These are phyloP conservation scores for Zygotorulaspora chibaensis DNA, from an alignment of 805 yeast genomes.

Conservation along the genomic window DNA sequence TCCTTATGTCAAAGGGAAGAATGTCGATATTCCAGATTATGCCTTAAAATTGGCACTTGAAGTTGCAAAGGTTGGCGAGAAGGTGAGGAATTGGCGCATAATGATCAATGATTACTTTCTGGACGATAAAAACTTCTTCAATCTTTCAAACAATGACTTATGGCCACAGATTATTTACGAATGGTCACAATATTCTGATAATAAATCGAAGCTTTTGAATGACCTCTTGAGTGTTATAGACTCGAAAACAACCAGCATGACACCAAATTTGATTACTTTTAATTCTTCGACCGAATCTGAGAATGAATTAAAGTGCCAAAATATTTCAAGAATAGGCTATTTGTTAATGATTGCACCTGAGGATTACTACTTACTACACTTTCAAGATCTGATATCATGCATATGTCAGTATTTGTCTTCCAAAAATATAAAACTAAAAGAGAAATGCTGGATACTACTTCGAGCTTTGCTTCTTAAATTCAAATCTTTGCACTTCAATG, in stretches of 20 bases:
- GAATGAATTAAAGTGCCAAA: constrained; percentile 46
- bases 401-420: constrained; percentile 38
- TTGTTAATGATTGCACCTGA: constrained; percentile 57
- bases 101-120: constrained; percentile 59
- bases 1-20: constrained; percentile 49
- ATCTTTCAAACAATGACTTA: constrained; percentile 15
- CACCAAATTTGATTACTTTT: constrained; percentile 54
- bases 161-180: constrained; percentile 56
- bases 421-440: constrained; percentile 29
- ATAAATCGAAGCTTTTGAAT: constrained; percentile 46
- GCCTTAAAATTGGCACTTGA: constrained; percentile 44
- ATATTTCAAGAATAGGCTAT: constrained; percentile 60
- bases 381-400: constrained; percentile 45
- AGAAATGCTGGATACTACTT: constrained; percentile 46
- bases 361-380: constrained; percentile 49
- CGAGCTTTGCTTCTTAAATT: constrained; percentile 63
- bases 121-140: constrained; percentile 39
- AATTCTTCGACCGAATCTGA: constrained; percentile 69
- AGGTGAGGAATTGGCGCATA: constrained; percentile 57
- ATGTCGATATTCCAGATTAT: constrained; percentile 37
- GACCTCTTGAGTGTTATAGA: constrained; percentile 28
- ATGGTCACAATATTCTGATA: constrained; percentile 57
- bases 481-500: constrained; percentile 57
- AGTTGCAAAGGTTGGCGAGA: constrained; percentile 29
- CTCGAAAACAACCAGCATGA: constrained; percentile 42